Conservation (phyloP, 2,329 filamentous ascomycete genomes). For the Boeremia lycopersici region DNA sequence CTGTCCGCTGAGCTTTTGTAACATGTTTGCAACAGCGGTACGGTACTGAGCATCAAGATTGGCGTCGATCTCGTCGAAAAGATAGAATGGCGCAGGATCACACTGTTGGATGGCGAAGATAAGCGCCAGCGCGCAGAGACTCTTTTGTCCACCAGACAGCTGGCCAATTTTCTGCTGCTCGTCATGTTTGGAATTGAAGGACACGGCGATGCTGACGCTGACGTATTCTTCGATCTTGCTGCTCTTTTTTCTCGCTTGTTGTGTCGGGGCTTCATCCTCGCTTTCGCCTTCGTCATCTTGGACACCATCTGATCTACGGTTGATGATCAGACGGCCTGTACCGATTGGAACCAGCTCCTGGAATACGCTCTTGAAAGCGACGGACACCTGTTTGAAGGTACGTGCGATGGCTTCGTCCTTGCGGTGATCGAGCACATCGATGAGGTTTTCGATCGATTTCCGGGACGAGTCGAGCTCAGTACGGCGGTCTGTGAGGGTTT, state of each 20-base stretch:
- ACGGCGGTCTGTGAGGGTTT: constrained; percentile 81
- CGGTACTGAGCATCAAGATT: constrained; percentile 98
- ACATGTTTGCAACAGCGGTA: constrained; percentile 88
- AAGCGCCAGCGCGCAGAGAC: constrained; percentile 92
- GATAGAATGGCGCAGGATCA: constrained; percentile 96
- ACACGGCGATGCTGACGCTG: constrained; percentile 94
- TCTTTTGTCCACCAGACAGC: constrained; percentile 96
- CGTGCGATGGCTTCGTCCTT: constrained; percentile 98
- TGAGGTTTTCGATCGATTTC: constrained; percentile 86
- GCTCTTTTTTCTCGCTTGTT: constrained; percentile 23
- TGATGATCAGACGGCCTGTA: constrained; percentile 88
- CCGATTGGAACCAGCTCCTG: constrained; percentile 94
- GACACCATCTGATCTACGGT: constrained; percentile 80
- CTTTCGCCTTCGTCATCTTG: constrained; percentile 66
- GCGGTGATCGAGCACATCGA: constrained; percentile 87
- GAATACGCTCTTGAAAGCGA: constrained; percentile 91
- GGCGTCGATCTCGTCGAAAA: constrained; percentile 98
- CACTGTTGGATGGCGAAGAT: constrained; percentile 99
- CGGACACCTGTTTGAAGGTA: constrained; percentile 96
- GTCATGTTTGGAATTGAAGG: constrained; percentile 98
- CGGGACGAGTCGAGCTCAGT: constrained; percentile 87
- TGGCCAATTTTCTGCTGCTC: constrained; percentile 98
- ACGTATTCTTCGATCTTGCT: constrained; percentile 87
- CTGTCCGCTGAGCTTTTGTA: constrained; percentile 62
- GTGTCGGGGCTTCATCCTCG: constrained; percentile 46